Base-by-base conservation (phyloP, 345 rosid species). In the Limnanthes douglasii region DNA sequence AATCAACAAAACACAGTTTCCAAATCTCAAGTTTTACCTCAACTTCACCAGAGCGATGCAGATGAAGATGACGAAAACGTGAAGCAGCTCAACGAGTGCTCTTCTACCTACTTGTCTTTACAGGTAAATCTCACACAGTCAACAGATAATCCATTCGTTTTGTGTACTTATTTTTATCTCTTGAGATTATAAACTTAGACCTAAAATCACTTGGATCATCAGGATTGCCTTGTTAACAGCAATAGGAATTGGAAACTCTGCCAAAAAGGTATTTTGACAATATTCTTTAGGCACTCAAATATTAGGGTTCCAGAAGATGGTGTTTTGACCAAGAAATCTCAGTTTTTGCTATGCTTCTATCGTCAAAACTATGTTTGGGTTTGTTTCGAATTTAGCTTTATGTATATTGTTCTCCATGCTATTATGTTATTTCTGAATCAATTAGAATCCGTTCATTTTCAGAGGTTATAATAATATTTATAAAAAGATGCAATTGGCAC, bases 41-140 rank as follows among this genome's bases (percentile, higher is more conserved):
- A n/a, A n/a, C n/a, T n/a, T 23, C 97, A 88, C 54, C 73, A 50
- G 36, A 57, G 33, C 57, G 83, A 76, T 41, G 83, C 78, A 16
- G 83, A 66, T n/a, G 90, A 73, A 3, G 95, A 78, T 0, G 95
- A 83, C 18, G 90, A 71, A 68, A 83, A 58, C 70, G 90, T 83
- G 45, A 88, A 76, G 66, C 97, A 83, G 56, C 83, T 88, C 31
- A 47, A 45, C 19, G 80, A 88, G 21, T 88, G 95, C 56, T 83
- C 95, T 43, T 47, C 77, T 39, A 48, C 73, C 43, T 83, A 88
- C 54, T 47, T 83, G 26, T 50, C 86, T 32, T 51, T 76, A 34
- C 97, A 88, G 80, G 95, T 72, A 29, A 42, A 7, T 23, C 19
- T 34, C 25, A 21, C 17, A 4, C n/a, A 1, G 12, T 31, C 51